Evolutionary conservation across 2,329 filamentous ascomycete genomes (phyloP), one percentile per base, ranked within the genome.

Genomic region (Neopestalotiopsis sp.): DNA sequence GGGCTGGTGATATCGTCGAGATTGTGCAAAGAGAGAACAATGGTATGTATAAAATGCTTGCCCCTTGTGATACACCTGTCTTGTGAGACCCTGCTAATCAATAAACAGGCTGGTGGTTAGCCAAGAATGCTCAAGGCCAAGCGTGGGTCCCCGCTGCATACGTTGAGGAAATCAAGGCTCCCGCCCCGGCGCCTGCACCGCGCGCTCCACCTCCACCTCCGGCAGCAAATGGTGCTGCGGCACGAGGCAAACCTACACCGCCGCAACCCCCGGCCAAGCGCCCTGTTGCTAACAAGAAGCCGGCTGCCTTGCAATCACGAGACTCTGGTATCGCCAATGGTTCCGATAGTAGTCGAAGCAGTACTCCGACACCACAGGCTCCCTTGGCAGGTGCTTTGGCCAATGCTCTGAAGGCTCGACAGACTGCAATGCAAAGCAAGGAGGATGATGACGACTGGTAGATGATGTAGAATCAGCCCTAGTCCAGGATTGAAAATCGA

Each of bases 141-240:
- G 96, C 94, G 65, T 99, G 96, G 96, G 90, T 96, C 3, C 96
- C 96, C 0, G 93, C 95, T 24, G 94, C 95, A 24, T 99, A 99
- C 76, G 91, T 99, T 9, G 92, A 98, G 81, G 95, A 98, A 81
- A 61, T 70, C 88, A 92, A 78, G 87, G 84, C 86, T 7, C 87
- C 90, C 10, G 88, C 89, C 30, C 87, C 90, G 3, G 87, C 89
- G 6, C 85, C 89, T 32, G 86, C 88, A 61, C 88, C 90, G 4
- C 84, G 88, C 28, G 87, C 89, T 6, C 91, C 93, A 14, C 91
- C 91, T 10, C 89, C 92, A 1, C 89, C 91, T 1, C 87, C 90
- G 3, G 79, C 79, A 4, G 80, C 81, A 57, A 83, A 83, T 68
- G 79, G 79, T 4, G 80, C 85, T 2, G 81, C 81, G 17, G 85